phyloP scores from a whole-genome alignment of 2,329 filamentous ascomycete species.

The Periconia macrospinosa region DNA sequence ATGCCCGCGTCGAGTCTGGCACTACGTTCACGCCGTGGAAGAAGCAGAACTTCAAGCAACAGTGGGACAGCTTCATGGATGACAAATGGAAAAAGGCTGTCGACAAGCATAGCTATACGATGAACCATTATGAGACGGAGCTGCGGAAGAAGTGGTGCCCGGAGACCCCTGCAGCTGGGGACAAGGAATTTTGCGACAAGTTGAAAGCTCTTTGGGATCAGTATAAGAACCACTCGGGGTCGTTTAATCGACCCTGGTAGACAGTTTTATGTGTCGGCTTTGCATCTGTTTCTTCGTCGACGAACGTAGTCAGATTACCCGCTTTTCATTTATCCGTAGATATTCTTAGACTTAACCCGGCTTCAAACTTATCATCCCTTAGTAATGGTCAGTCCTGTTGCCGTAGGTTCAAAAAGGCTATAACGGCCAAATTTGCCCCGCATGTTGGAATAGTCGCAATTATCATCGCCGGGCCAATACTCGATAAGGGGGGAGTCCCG shows the following conservation, averaged over 20 bases:
- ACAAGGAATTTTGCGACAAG: neutral
- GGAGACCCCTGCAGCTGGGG: neutral
- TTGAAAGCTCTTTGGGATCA: neutral
- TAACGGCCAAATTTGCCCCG: neutral
- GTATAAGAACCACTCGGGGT: neutral
- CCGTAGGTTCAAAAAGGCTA: neutral
- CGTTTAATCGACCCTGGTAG: neutral
- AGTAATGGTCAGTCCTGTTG: too few relatives aligned
- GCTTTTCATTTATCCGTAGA: too few relatives aligned
- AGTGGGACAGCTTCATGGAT: constrained; percentile 7
- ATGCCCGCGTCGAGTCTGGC: neutral
- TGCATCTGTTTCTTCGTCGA: too few relatives aligned
- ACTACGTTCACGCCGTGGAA: constrained; percentile 1
- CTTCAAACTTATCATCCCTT: too few relatives aligned
- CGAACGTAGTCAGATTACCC: too few relatives aligned
- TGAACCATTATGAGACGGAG: neutral
- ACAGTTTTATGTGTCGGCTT: neutral
- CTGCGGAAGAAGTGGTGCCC: neutral
- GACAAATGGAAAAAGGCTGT: neutral
- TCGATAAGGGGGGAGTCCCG: neutral
- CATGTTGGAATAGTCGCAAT: neutral
- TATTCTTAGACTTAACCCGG: too few relatives aligned
- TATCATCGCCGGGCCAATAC: neutral
- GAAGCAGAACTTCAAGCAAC: neutral
- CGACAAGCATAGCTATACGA: neutral